Evolutionary conservation across 1,284 basidiomycete species (phyloP).

Genomic region (Sporisorium scitamineum): DNA sequence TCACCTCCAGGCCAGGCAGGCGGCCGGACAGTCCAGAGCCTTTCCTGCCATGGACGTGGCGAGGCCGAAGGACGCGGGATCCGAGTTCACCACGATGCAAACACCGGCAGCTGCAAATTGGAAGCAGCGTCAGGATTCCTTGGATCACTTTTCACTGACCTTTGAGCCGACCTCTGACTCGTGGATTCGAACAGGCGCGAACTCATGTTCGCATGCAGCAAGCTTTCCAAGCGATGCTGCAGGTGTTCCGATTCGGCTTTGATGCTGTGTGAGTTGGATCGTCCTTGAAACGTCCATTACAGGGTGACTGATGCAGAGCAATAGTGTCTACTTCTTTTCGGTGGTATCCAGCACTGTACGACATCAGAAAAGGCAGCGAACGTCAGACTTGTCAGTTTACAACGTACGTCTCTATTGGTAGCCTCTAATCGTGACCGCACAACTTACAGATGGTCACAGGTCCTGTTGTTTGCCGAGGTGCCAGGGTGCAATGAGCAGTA

Average conservation of each 20-base stretch:
- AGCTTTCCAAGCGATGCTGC: conserved; percentile 2
- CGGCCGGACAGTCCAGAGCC: background rate
- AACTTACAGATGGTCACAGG: conserved; percentile 56
- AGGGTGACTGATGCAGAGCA: background rate
- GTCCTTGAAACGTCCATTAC: background rate
- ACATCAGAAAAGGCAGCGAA: background rate
- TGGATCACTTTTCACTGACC: background rate
- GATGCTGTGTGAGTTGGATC: background rate
- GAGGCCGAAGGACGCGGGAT: background rate
- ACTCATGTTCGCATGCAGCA: conserved; percentile 8
- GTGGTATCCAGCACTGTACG: conserved; percentile 54
- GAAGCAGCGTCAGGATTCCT: background rate
- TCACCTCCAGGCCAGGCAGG: background rate
- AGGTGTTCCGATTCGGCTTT: conserved; percentile 11
- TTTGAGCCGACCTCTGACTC: background rate
- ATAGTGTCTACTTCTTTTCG: conserved; percentile 49
- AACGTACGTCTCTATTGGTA: background rate
- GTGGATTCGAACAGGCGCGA: conserved; percentile 6
- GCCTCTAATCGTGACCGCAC: background rate
- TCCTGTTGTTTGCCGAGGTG: conserved; percentile 3
- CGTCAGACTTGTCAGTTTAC: background rate
- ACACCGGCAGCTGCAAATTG: background rate
- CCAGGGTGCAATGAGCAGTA: no score
- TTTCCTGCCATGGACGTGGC: background rate
- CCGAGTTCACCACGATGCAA: background rate